Conservation (phyloP, 116 monocot species). For the Dioscorea cayenensis region DNA sequence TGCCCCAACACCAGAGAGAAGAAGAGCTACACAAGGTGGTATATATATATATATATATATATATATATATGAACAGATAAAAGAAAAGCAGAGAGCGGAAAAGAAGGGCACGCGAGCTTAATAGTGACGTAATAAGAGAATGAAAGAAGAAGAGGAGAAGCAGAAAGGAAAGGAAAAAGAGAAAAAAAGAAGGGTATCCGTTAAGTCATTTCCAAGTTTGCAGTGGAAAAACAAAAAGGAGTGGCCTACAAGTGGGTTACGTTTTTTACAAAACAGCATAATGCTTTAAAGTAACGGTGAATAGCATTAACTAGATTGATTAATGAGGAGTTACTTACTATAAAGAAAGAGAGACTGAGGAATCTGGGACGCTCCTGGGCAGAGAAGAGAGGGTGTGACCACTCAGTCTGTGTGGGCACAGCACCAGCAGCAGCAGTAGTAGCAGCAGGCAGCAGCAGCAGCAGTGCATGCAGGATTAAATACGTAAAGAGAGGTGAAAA, state of each 20-base stretch:
- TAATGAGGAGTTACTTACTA: background rate
- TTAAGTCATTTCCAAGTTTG: background rate
- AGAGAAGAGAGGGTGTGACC: background rate
- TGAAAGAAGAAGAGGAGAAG: background rate
- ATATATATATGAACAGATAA: background rate
- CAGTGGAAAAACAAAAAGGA: background rate
- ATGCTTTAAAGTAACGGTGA: background rate
- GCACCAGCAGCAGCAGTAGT: background rate
- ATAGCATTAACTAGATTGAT: background rate
- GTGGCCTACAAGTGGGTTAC: background rate
- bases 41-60: background rate
- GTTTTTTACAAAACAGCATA: background rate
- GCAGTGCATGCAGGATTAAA: background rate
- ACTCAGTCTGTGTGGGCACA: background rate
- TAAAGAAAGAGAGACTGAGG: background rate
- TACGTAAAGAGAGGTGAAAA: background rate
- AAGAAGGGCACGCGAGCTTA: constrained; percentile 1
- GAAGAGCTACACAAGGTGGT: background rate
- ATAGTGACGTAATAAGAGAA: background rate
- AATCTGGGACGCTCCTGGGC: background rate
- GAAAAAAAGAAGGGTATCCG: background rate
- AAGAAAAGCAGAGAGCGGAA: background rate
- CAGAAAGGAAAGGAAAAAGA: background rate
- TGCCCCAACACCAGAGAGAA: background rate
- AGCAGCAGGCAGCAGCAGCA: no score